Percentiles rank a stretch among this genome's conserved stretches.
Evolutionary conservation across 2,329 filamentous ascomycete genomes (phyloP).

Genomic region (Ophiocordyceps australis): DNA sequence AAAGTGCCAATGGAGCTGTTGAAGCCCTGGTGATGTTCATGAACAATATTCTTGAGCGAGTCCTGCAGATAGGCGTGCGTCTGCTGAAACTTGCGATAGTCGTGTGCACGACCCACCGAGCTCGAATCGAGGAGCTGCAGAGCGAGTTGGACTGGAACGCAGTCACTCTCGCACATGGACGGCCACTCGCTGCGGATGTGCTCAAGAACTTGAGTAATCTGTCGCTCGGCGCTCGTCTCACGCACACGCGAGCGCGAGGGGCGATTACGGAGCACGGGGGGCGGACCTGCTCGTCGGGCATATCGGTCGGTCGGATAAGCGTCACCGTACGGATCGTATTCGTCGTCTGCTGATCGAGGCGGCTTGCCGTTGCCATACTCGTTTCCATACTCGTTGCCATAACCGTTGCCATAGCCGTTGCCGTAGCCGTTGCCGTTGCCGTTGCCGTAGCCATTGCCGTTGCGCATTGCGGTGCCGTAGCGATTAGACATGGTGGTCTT

Average conservation of each 20-base stretch:
- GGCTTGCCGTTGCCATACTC: constrained; percentile 26
- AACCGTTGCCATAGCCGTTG: constrained; percentile 10
- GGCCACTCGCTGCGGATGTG: constrained; percentile 83
- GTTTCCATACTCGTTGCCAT: constrained; percentile 13
- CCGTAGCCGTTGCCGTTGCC: constrained; percentile 24
- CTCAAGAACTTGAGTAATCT: constrained; percentile 50
- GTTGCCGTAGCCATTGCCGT: constrained; percentile 21
- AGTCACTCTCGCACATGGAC: constrained; percentile 75
- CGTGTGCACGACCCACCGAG: constrained; percentile 79
- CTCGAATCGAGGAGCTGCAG: constrained; percentile 86
- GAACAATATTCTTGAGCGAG: constrained; percentile 85
- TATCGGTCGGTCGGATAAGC: constrained; percentile 20
- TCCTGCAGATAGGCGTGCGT: constrained; percentile 82
- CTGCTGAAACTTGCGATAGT: constrained; percentile 68
- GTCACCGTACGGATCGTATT: constrained; percentile 30
- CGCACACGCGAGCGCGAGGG: constrained; percentile 16
- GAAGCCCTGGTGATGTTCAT: constrained; percentile 97
- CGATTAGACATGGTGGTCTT: constrained; percentile 27
- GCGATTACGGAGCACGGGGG: constrained; percentile 13
- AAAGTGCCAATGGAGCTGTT: constrained; percentile 98
- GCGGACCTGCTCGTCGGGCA: constrained; percentile 14
- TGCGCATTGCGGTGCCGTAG: constrained; percentile 22
- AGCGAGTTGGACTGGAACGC: constrained; percentile 85
- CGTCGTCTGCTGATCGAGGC: constrained; percentile 20
- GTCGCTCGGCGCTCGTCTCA: constrained; percentile 32